Evolutionary conservation across 1,284 basidiomycete genomes (phyloP).

Genomic region (Cronartium quercuum): DNA sequence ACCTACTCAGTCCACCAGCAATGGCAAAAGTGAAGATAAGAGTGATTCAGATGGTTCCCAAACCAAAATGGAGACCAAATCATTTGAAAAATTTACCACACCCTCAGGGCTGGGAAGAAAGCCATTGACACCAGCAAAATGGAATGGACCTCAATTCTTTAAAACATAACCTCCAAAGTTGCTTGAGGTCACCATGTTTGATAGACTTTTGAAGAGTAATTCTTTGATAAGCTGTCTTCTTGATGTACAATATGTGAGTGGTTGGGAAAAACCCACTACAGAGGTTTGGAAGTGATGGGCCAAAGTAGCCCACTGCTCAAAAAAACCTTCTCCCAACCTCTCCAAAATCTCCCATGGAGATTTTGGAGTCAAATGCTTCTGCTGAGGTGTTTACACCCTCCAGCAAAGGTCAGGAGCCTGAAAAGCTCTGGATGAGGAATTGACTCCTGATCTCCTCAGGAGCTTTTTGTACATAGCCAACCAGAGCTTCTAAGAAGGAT

Average conservation of each 20-base stretch:
- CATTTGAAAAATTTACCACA: neutral
- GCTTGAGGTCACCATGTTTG: conserved; percentile 35
- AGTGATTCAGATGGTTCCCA: neutral
- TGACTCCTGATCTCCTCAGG: too few relatives aligned
- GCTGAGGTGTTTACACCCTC: too few relatives aligned
- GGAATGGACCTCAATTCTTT: neutral
- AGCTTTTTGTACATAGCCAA: too few relatives aligned
- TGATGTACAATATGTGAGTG: conserved; percentile 36
- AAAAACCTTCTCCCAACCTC: too few relatives aligned
- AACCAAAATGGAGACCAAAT: neutral
- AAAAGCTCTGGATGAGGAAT: too few relatives aligned
- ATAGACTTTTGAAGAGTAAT: conserved; percentile 16
- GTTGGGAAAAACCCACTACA: neutral
- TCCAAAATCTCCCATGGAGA: too few relatives aligned
- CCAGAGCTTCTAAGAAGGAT: too few relatives aligned
- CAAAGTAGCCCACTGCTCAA: too few relatives aligned
- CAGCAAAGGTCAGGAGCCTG: too few relatives aligned
- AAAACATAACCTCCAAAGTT: conserved; percentile 11
- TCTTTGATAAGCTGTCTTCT: conserved; percentile 27
- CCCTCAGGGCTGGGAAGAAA: too few relatives aligned
- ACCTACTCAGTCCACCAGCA: neutral
- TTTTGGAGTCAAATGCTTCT: too few relatives aligned
- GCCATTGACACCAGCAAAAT: neutral
- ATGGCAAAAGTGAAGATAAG: neutral
- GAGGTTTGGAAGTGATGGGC: too few relatives aligned